phyloP scores from a whole-genome alignment of 495 filamentous ascomycete species.

The Penicillium steckii region DNA sequence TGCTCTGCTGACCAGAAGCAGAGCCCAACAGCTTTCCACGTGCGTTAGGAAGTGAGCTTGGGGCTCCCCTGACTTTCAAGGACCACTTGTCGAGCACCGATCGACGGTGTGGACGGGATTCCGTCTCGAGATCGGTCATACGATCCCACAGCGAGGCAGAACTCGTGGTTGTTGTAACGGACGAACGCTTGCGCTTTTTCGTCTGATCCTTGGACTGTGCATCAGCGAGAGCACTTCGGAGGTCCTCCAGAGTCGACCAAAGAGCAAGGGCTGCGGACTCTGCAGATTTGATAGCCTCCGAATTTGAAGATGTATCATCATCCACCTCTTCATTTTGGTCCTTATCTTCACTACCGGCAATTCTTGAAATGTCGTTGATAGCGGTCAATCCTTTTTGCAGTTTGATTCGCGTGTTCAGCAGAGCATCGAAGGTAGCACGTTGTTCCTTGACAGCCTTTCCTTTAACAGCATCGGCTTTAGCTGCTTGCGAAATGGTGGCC shows the following conservation, averaged over 20 bases:
- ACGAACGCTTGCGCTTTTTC: slow-evolving; percentile 59
- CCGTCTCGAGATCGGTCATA: slow-evolving; percentile 65
- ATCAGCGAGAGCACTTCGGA: slow-evolving; percentile 61
- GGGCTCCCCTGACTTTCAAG: slow-evolving; percentile 49
- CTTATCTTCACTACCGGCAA: slow-evolving; percentile 37
- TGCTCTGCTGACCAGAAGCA: slow-evolving; percentile 49
- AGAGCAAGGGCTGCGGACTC: slow-evolving; percentile 85
- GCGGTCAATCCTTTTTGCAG: slow-evolving; percentile 86
- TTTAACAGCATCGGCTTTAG: slow-evolving; percentile 77
- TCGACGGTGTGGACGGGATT: slow-evolving; percentile 42
- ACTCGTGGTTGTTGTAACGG: slow-evolving; percentile 48
- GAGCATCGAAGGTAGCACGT: slow-evolving; percentile 77
- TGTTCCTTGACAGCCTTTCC: slow-evolving; percentile 82
- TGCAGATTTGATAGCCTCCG: slow-evolving; percentile 63
- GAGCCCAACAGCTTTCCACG: slow-evolving; percentile 47
- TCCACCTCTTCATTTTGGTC: slow-evolving; percentile 19
- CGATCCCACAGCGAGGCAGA: slow-evolving; percentile 65
- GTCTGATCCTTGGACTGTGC: slow-evolving; percentile 43
- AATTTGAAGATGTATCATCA: slow-evolving; percentile 39
- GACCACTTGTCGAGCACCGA: slow-evolving; percentile 49
- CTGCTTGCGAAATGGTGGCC: slow-evolving; percentile 67
- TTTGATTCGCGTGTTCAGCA: slow-evolving; percentile 84
- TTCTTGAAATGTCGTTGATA: slow-evolving; percentile 67
- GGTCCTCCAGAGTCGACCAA: slow-evolving; percentile 77
- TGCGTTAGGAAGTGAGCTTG: slow-evolving; percentile 33